phyloP scores from a whole-genome alignment of 2,329 filamentous ascomycete genomes.

The Helotiales sp. region DNA sequence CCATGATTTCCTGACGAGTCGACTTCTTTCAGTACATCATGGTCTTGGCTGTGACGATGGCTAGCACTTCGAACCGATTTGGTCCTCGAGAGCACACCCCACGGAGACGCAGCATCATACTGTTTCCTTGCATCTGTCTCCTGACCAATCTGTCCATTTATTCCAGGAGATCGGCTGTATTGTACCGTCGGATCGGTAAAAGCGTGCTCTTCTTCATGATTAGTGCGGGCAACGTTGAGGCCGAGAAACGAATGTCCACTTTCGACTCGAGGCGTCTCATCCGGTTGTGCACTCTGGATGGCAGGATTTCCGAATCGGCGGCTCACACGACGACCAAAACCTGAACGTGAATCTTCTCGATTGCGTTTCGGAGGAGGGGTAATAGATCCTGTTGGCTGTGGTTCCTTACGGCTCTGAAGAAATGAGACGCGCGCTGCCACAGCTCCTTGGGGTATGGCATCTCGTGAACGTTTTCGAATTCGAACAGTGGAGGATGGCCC shows the following conservation, averaged over 20 bases:
- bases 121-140: slow-evolving; percentile 15
- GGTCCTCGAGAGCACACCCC: slow-evolving; percentile 20
- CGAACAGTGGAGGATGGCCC: not conserved
- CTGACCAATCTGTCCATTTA: slow-evolving; percentile 22
- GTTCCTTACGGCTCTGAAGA: slow-evolving; percentile 41
- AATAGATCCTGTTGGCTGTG: slow-evolving; percentile 29
- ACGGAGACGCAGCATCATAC: slow-evolving; percentile 26
- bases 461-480: slow-evolving; percentile 17
- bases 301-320: slow-evolving; percentile 36
- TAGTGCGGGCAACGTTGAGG: slow-evolving; percentile 33
- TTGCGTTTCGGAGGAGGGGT: slow-evolving; percentile 35
- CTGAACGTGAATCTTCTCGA: slow-evolving; percentile 36
- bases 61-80: slow-evolving; percentile 16
- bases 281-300: slow-evolving; percentile 35
- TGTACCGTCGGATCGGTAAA: slow-evolving; percentile 15
- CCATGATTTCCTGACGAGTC: slow-evolving; percentile 25
- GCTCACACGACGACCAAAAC: slow-evolving; percentile 42
- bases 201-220: slow-evolving; percentile 38
- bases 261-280: slow-evolving; percentile 37
- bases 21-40: slow-evolving; percentile 15
- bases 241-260: slow-evolving; percentile 41
- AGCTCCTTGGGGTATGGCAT: slow-evolving; percentile 43
- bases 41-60: not conserved
- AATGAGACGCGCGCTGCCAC: slow-evolving; percentile 44
- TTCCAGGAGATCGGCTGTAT: slow-evolving; percentile 24